Base-by-base conservation (phyloP, 192 early-diverging fungal genomes). In the Podochytrium sp. region DNA sequence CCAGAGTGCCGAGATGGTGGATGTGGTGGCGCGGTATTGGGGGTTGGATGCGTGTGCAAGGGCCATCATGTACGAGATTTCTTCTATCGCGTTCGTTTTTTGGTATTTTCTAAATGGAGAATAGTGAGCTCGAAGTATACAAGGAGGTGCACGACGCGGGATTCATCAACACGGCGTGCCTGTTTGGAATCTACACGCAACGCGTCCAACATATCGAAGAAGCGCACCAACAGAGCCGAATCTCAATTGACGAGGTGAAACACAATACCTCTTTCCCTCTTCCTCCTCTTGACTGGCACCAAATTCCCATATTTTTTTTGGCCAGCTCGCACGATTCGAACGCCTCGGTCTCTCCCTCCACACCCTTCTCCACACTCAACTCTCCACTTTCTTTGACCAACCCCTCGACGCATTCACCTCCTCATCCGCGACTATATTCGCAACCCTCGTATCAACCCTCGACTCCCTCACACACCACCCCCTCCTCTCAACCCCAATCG, bases 361-460 rank as follows among this genome's bases (percentile, higher is more conserved):
- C 7, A 33, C 20, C 1, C 51, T 71, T 16, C 30, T 81, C 10
- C 37, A 33, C 27, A 58, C 64, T 61, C 68, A 76, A 18, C 47
- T 81, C 3, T 38, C 68, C 40, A 76, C 61, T 6, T 81, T 81
- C 74, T 78, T 81, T 59, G 69, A 71, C 60, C 43, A 43, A 5
- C 55, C 32, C 0, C 1, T 71, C 5, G 57, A 60, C 0, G 40
- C 25, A 10, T 71, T 39, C 56, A 76, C 40, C 35, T 61, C 18
- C 20, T 75, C 5, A 76, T 68, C 41, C 14, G 43, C 33, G 33
- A n/a, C n/a, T 34, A 38, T 7, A 74, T 49, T 20, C 40, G 66
- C 7, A 35, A 66, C 10, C 37, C 75, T 35, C 38, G 42, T 41
- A 50, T 64, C 23, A 64, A 64, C 2, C 37, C 55, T 2, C 30